Base-by-base conservation (phyloP, 768 basidiomycete genomes). In the Panaeolus cyanescens region DNA sequence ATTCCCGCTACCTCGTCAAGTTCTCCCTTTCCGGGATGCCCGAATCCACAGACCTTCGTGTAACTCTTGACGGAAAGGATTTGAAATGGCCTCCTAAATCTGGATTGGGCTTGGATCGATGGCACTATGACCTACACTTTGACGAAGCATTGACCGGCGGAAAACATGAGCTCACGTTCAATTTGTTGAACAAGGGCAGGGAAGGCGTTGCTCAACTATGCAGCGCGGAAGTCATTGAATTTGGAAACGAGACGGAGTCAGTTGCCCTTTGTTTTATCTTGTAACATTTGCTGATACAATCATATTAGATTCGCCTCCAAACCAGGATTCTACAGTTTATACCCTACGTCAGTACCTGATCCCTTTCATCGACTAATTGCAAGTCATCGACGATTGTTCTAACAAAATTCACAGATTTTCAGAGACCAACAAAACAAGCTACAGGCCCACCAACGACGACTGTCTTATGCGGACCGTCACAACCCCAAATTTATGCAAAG, bases 391-490 rank as follows among this genome's bases (percentile, higher is more conserved):
- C 54, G 42, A 10, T 15, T 34, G 36, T n/a, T 53, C 30, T 22
- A 59, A 9, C 30, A 13, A 25, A 32, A n/a, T 40, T 25, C 5
- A 19, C 62, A 91, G 90, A 19, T 92, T 82, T 68, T 89, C 88
- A 0, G 79, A 86, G 32, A 71, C 76, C 36, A 91, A 92, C 66
- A 71, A 72, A 56, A 92, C 89, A 0, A 82, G 83, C 3, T 93
- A 89, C 72, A 83, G 92, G n/a, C 92, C 92, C 3, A 93, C 91
- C 2, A 91, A 92, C 64, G 87, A 91, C 62, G 89, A 87, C 70
- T 93, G 92, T 69, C 84, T 93, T 53, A 93, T 93, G 92, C 89
- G 92, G 39, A 75, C 77, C 57, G 87, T 91, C 39, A 85, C 82
- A 30, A 79, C 82, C 0, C 86, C 90, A 58, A 83, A 89, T 68